Conservation (phyloP, 2,329 filamentous ascomycete genomes). For the Coniochaeta sp. region DNA sequence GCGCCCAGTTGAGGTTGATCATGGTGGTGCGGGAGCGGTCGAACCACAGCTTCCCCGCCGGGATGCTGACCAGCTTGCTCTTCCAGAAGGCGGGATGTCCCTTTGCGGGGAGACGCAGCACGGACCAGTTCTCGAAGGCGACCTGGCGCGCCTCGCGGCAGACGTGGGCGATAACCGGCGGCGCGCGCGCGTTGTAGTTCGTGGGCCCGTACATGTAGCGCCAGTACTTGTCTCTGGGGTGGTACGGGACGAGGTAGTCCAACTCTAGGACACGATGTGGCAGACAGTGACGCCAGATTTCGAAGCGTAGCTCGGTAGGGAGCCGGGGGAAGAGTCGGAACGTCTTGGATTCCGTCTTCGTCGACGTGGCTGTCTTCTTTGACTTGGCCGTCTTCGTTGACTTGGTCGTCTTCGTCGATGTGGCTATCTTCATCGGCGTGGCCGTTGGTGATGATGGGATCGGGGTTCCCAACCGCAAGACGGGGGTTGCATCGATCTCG, state of each 20-base stretch:
- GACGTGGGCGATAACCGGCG: background rate
- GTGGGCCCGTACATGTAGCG: background rate
- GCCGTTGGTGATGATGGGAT: too few species aligned
- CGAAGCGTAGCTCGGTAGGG: background rate
- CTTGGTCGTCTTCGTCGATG: too few species aligned
- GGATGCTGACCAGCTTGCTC: background rate
- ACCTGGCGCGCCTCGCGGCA: background rate
- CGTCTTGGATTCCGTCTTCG: background rate
- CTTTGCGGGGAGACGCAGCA: background rate
- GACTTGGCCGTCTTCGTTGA: background rate
- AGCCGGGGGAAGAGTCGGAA: background rate
- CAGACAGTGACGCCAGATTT: background rate
- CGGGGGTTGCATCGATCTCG: too few species aligned
- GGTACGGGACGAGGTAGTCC: background rate
- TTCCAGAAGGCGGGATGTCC: background rate
- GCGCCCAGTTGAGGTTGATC: background rate
- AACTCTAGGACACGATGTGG: background rate
- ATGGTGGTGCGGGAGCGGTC: background rate
- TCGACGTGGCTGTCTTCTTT: background rate
- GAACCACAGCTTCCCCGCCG: background rate
- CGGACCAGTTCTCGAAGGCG: background rate
- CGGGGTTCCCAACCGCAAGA: too few species aligned
- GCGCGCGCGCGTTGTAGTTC: background rate
- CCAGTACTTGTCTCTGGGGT: too few species aligned
- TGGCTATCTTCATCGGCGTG: too few species aligned